phyloP scores from a whole-genome alignment of 192 early-diverging fungal species.

The Backusella tuberculispora region DNA sequence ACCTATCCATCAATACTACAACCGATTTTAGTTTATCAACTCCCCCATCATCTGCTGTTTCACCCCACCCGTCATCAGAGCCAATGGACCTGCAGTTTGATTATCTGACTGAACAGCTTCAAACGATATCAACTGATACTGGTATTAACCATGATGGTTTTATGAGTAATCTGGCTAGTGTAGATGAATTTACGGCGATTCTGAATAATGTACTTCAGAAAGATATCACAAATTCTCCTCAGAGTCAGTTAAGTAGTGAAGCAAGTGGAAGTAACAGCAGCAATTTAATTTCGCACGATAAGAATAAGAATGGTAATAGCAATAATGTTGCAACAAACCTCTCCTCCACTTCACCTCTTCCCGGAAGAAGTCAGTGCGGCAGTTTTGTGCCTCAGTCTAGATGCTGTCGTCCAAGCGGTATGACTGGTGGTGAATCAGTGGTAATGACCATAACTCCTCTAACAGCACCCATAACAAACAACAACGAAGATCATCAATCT shows the following conservation, averaged over 20 bases:
- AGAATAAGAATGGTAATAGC: neutral
- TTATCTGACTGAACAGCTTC: slow-evolving; percentile 16
- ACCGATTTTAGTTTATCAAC: slow-evolving; percentile 2
- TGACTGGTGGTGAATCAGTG: slow-evolving; percentile 9
- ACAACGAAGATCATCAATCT: neutral
- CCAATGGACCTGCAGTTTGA: slow-evolving; percentile 23
- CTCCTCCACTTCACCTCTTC: neutral
- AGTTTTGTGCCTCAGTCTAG: slow-evolving; percentile 16
- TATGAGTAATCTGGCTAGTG: slow-evolving; percentile 10
- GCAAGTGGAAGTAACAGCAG: neutral
- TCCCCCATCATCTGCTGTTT: slow-evolving; percentile 15
- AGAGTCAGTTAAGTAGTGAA: neutral
- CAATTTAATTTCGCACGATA: neutral
- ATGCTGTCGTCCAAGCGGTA: slow-evolving; percentile 1
- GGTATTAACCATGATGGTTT: neutral
- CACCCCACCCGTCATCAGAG: slow-evolving; percentile 8
- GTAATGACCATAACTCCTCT: slow-evolving; percentile 29
- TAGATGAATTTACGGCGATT: slow-evolving; percentile 29
- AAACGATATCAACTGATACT: neutral
- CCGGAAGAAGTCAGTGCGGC: neutral
- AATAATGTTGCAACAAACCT: neutral
- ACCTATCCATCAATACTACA: neutral
- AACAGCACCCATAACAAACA: neutral
- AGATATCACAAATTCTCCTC: neutral
- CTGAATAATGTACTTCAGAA: slow-evolving; percentile 30